Evolutionary conservation across 257 asterid genomes (phyloP).

Genomic region (Solanum neorickii): DNA sequence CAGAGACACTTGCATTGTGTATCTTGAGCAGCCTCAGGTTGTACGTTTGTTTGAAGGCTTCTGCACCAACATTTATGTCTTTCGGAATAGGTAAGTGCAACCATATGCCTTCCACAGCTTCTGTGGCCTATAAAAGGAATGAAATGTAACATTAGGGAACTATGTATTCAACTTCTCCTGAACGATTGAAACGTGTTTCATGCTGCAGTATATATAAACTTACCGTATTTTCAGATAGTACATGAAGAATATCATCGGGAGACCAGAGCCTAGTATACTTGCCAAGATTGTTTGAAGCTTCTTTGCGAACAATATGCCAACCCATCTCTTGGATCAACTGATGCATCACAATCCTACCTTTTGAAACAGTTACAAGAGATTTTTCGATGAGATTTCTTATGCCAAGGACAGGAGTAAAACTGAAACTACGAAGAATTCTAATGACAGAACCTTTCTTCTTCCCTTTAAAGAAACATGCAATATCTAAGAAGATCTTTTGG

Average conservation of each 20-base stretch:
- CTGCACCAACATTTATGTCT: neutral
- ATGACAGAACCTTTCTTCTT: neutral
- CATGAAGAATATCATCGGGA: neutral
- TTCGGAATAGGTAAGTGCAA: neutral
- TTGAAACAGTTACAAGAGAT: neutral
- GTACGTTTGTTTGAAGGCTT: neutral
- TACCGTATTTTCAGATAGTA: neutral
- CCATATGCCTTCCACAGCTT: constrained; percentile 5
- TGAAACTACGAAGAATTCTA: constrained; percentile 4
- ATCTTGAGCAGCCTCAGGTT: constrained; percentile 9
- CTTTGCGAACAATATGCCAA: neutral
- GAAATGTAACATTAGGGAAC: neutral
- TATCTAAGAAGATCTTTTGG: constrained; percentile 4
- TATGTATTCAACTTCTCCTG: neutral
- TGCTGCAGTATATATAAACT: neutral
- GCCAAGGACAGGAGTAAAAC: neutral
- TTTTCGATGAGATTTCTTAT: constrained; percentile 1
- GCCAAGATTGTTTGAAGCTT: neutral
- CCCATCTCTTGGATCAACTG: constrained; percentile 7
- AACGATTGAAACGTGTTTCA: neutral
- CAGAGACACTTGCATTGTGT: neutral
- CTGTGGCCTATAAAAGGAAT: neutral
- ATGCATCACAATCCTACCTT: constrained; percentile 6
- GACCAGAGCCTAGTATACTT: constrained; percentile 2
- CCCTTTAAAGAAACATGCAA: constrained; percentile 10